Evolutionary conservation across 176 grass and related monocot genomes (phyloP).

Genomic region (Elymus sibiricus): DNA sequence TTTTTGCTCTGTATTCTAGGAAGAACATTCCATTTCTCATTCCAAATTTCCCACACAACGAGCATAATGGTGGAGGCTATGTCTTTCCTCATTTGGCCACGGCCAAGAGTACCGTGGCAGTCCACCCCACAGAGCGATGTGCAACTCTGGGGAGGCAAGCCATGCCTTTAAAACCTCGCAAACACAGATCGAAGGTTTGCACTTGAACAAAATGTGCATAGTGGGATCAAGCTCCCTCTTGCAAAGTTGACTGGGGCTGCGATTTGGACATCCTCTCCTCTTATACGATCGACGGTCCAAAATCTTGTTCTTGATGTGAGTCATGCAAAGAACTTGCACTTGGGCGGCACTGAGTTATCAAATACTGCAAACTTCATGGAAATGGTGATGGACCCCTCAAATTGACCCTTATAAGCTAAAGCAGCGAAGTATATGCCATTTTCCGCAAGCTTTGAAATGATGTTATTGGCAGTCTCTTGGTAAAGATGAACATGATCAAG

Average conservation of each 20-base stretch:
- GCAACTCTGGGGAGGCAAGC: neutral
- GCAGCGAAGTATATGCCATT: neutral
- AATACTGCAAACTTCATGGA: neutral
- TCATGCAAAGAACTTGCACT: neutral
- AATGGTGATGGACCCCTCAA: neutral
- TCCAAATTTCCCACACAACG: neutral
- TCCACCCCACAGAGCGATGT: neutral
- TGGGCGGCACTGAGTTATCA: neutral
- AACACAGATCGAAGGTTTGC: neutral
- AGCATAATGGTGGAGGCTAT: neutral
- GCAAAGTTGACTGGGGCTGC: neutral
- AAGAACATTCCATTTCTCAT: too few species aligned
- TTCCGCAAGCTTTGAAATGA: neutral
- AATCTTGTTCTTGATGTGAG: neutral
- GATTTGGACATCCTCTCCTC: neutral
- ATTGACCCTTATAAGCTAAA: neutral
- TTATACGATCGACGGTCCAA: neutral
- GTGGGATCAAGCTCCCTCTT: neutral
- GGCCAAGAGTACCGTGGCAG: neutral
- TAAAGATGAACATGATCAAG: neutral
- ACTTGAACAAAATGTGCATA: neutral
- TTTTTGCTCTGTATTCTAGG: too few species aligned
- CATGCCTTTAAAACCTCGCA: neutral
- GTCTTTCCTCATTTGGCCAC: neutral
- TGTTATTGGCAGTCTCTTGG: neutral